Evolutionary conservation across 495 filamentous ascomycete species (phyloP).

Genomic region (Neurospora discreta): DNA sequence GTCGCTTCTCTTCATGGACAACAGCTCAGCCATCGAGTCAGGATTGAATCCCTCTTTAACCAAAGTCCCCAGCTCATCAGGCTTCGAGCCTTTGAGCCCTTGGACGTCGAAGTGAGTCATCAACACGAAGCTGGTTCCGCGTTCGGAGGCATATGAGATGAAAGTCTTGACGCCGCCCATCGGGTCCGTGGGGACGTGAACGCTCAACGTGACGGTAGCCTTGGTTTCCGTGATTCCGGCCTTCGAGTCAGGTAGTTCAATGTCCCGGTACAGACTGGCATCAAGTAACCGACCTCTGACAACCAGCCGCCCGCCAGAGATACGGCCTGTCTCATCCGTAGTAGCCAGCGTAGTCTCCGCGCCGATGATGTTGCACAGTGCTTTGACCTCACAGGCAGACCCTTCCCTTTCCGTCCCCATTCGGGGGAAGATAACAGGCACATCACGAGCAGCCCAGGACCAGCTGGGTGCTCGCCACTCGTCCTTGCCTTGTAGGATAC

Average conservation of each 20-base stretch:
- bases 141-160: background rate
- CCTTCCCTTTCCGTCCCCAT: background rate
- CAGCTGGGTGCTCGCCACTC: constrained; percentile 7
- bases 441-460: constrained; percentile 7
- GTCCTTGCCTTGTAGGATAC: background rate
- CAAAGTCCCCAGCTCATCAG: background rate
- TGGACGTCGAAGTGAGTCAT: background rate
- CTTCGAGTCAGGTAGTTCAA: background rate
- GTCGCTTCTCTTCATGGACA: background rate
- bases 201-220: background rate
- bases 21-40: background rate
- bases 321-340: background rate
- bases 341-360: background rate
- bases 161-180: background rate
- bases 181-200: background rate
- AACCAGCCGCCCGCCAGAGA: background rate
- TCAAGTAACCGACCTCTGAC: background rate
- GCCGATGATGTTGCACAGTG: background rate
- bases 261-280: background rate
- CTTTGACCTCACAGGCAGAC: background rate
- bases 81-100: background rate
- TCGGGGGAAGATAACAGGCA: background rate
- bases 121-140: background rate
- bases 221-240: background rate
- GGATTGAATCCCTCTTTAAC: background rate